phyloP scores from a whole-genome alignment of 208 protist genomes.

The Crithidia thermophila region DNA sequence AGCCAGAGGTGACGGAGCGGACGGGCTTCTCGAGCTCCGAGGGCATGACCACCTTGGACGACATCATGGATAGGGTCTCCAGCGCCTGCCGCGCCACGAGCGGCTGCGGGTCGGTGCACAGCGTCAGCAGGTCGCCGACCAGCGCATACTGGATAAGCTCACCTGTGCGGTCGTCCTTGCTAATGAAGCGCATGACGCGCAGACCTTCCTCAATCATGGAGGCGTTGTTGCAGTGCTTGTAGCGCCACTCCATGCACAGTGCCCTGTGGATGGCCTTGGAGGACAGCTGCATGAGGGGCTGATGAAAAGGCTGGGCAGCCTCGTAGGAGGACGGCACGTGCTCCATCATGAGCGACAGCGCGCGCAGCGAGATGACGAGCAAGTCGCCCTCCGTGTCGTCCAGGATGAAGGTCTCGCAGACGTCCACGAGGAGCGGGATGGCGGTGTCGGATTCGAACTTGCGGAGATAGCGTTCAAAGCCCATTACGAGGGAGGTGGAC shows the following conservation, averaged over 20 bases:
- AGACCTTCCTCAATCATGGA: slow-evolving; percentile 79
- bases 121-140: slow-evolving; percentile 68
- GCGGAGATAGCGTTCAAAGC: slow-evolving; percentile 78
- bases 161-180: slow-evolving; percentile 68
- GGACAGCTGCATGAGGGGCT: slow-evolving; percentile 45
- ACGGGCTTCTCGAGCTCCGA: slow-evolving; percentile 51
- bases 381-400: slow-evolving; percentile 53
- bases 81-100: slow-evolving; percentile 73
- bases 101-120: slow-evolving; percentile 61
- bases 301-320: slow-evolving; percentile 46
- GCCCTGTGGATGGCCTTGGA: slow-evolving; percentile 56
- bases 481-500: slow-evolving; percentile 84
- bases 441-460: slow-evolving; percentile 63
- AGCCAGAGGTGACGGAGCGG: slow-evolving; percentile 25
- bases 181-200: slow-evolving; percentile 81
- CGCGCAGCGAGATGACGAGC: slow-evolving; percentile 66
- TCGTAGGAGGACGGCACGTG: slow-evolving; percentile 81
- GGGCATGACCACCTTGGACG: slow-evolving; percentile 77
- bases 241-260: slow-evolving; percentile 61
- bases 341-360: slow-evolving; percentile 82
- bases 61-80: slow-evolving; percentile 71
- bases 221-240: slow-evolving; percentile 44
- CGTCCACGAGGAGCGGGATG: slow-evolving; percentile 51
- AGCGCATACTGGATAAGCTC: slow-evolving; percentile 57
- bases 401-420: slow-evolving; percentile 47